Evolutionary conservation across 2,329 filamentous ascomycete species (phyloP).

Genomic region (Aureobasidium musti): DNA sequence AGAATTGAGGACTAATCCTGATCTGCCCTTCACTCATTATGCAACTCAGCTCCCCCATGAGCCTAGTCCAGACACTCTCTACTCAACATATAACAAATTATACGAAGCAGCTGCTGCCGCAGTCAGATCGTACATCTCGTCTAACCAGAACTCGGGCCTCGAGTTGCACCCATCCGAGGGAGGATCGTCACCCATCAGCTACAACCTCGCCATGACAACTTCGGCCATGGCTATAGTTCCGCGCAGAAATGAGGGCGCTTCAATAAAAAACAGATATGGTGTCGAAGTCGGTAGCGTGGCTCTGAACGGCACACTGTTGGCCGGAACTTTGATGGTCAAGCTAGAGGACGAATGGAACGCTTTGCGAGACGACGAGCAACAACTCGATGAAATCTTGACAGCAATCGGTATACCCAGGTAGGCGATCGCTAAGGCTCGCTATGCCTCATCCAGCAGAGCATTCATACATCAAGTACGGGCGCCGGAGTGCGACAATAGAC

Average conservation of each 20-base stretch:
- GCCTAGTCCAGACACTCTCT: conserved; percentile 44
- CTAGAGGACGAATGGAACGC: conserved; percentile 56
- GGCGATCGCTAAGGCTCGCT: neutral
- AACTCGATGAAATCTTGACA: conserved; percentile 49
- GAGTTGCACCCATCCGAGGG: conserved; percentile 37
- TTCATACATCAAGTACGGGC: neutral
- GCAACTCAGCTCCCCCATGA: conserved; percentile 46
- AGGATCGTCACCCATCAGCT: conserved; percentile 54
- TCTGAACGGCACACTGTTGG: conserved; percentile 60
- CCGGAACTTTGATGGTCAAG: conserved; percentile 62
- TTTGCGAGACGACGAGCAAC: conserved; percentile 46
- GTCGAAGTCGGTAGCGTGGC: conserved; percentile 49
- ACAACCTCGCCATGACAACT: conserved; percentile 61
- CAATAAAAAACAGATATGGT: conserved; percentile 45
- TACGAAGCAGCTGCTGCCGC: conserved; percentile 41
- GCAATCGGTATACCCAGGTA: conserved; percentile 45
- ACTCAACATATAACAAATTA: conserved; percentile 42
- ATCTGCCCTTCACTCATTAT: conserved; percentile 55
- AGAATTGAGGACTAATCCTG: conserved; percentile 3
- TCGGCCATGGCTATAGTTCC: conserved; percentile 57
- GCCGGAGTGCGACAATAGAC: neutral
- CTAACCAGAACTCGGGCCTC: conserved; percentile 39
- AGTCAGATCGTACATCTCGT: conserved; percentile 47
- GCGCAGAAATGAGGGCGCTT: conserved; percentile 49
- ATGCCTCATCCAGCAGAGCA: neutral